These are phyloP conservation scores for Tolypocladium endophyticum DNA, from an alignment of 2,329 filamentous ascomycete species.

Conservation along the genomic window DNA sequence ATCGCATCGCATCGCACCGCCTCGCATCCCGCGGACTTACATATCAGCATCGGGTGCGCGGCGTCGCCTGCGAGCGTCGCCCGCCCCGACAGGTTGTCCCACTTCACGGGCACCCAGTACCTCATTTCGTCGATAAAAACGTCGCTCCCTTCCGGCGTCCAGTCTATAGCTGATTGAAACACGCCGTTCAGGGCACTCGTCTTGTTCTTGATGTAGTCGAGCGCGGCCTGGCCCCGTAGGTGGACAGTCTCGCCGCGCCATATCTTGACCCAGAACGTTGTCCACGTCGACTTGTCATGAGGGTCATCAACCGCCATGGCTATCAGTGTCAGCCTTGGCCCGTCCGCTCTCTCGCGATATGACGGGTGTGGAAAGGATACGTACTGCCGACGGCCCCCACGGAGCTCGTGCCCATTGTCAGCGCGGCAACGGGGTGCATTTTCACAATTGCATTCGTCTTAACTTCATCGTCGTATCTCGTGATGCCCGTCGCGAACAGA, in stretches of 20 bases:
- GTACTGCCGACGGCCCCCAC: constrained; percentile 19
- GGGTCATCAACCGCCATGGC: constrained; percentile 12
- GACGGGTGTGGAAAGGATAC: background rate
- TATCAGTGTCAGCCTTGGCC: background rate
- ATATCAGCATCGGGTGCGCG: constrained; percentile 33
- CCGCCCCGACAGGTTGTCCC: constrained; percentile 18
- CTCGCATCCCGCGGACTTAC: constrained; percentile 10
- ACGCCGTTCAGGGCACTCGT: constrained; percentile 15
- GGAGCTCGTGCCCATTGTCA: constrained; percentile 17
- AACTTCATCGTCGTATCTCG: constrained; percentile 11
- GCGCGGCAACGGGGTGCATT: constrained; percentile 18
- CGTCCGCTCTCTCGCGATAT: background rate
- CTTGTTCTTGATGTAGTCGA: constrained; percentile 16
- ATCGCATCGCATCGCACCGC: background rate
- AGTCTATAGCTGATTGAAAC: constrained; percentile 21
- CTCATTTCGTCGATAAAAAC: constrained; percentile 24
- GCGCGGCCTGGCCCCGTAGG: constrained; percentile 24
- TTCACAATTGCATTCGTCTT: constrained; percentile 15
- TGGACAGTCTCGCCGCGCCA: constrained; percentile 16
- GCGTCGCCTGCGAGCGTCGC: constrained; percentile 29
- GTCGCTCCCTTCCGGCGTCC: constrained; percentile 19
- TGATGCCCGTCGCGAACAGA: constrained; percentile 18
- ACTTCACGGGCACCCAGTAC: constrained; percentile 22
- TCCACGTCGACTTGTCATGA: constrained; percentile 15
- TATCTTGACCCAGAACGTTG: constrained; percentile 24